Evolutionary conservation across 208 protist genomes (phyloP), one percentile per base, ranked within the genome.

Genomic region (Novymonas esmeraldas): DNA sequence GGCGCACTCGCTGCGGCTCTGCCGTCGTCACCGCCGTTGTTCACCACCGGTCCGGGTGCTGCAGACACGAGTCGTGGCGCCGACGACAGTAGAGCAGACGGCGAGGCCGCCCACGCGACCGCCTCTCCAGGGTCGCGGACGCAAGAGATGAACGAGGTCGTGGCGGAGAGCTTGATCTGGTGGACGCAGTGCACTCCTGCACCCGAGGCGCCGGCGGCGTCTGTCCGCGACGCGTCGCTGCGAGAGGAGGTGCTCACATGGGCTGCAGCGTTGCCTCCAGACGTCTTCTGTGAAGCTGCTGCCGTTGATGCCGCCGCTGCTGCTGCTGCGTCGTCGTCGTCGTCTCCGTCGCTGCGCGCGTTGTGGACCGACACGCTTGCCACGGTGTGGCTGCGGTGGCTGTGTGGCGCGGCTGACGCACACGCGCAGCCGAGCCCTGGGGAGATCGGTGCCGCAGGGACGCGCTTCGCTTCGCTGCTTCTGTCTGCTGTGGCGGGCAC

Each of bases 401-500:
- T 64, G 22, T 16, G 45, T 64, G 7, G 33, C 59, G n/a, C 33
- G 28, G 33, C 29, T 34, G 42, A 46, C n/a, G 31, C 45, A 54
- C n/a, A 11, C 31, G 34, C 22, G 34, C 34, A 39, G 28, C 20
- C n/a, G 20, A 28, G 18, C 22, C 54, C 11, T 42, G 20, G 6
- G 10, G 33, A 18, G 34, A 16, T 50, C 16, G 34, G 24, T 9
- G 20, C 42, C 41, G 22, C 10, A 13, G 44, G 28, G 13, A n/a
- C 38, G 14, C 38, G 48, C 1, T 54, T 73, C 29, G 61, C 66
- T 6, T 20, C 50, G 31, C 16, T 65, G 3, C 28, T 73, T 10
- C 34, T 73, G 58, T 57, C 58, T 9, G 49, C 58, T 36, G 49
- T 73, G 33, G 62, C 58, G 4, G 51, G 44, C 28, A 44, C 49